A percentile compares a stretch with the other conserved stretches of the same genome.
These are phyloP conservation scores for Viola pubescens DNA, from an alignment of 441 rosid species.

Conservation along the genomic window DNA sequence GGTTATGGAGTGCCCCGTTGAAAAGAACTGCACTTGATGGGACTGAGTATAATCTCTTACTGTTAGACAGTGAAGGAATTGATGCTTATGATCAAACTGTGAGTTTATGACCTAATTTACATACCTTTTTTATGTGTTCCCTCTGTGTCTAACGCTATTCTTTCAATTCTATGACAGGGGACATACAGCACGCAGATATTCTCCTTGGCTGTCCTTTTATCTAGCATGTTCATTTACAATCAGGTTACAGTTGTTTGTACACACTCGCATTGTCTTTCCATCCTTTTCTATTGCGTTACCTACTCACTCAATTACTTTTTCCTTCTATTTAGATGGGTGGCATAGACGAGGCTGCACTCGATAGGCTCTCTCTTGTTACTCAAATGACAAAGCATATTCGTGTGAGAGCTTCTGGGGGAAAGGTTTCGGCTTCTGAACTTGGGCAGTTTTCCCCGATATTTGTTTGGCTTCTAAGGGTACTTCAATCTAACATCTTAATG, in stretches of 20 bases:
- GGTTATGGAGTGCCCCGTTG: conserved; percentile 96
- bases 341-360: conserved; percentile 93
- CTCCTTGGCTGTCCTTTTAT: conserved; percentile 89
- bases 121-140: background rate
- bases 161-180: conserved; percentile 42
- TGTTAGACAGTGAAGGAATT: conserved; percentile 93
- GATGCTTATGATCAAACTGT: conserved; percentile 98
- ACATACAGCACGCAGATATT: conserved; percentile 98
- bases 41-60: conserved; percentile 76
- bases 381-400: conserved; percentile 96
- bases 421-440: conserved; percentile 63
- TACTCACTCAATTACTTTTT: conserved; percentile 2
- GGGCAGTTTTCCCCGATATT: conserved; percentile 97
- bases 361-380: conserved; percentile 97
- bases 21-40: conserved; percentile 94
- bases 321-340: conserved; percentile 74
- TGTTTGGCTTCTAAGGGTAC: conserved; percentile 97
- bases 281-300: background rate
- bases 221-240: conserved; percentile 95
- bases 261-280: background rate
- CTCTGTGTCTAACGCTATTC: background rate
- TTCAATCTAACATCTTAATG: conserved; percentile 5
- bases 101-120: conserved; percentile 17
- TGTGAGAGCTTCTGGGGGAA: conserved; percentile 86
- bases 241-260: conserved; percentile 39